Evolutionary conservation across 371 early-diverging fungal species (phyloP).

Genomic region (Rhizomucor pusillus): DNA sequence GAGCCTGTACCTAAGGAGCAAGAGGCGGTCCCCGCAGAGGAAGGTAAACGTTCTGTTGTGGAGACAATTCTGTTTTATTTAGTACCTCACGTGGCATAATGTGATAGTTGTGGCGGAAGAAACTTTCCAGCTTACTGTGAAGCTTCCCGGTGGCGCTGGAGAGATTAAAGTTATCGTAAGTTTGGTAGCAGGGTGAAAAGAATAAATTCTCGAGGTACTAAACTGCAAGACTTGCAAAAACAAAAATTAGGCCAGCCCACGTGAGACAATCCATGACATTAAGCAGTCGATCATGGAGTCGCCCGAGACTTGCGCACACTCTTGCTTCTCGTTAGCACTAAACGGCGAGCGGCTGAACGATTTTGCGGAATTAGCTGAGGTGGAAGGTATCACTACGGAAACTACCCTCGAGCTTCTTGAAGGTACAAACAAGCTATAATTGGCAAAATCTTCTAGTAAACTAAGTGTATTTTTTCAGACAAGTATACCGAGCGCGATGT

Average conservation of each 20-base stretch:
- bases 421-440: constrained; percentile 44
- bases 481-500: constrained; percentile 89
- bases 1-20: no score
- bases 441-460: not conserved
- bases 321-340: constrained; percentile 84
- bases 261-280: constrained; percentile 82
- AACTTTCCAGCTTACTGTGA: constrained; percentile 57
- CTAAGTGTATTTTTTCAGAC: constrained; percentile 36
- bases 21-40: no score
- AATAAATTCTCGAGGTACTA: no score
- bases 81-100: no score
- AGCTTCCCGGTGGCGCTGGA: constrained; percentile 51
- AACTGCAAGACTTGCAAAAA: no score
- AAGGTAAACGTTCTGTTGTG: no score
- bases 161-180: constrained; percentile 54
- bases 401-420: constrained; percentile 67
- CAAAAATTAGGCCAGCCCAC: constrained; percentile 56
- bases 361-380: constrained; percentile 69
- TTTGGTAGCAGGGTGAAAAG: no score
- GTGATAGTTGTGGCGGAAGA: constrained; percentile 44
- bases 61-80: no score
- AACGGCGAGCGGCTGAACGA: constrained; percentile 73
- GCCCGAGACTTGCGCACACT: constrained; percentile 80
- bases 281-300: constrained; percentile 87
- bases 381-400: constrained; percentile 73